Base-by-base conservation (phyloP, 2,329 filamentous ascomycete species). In the Pseudogymnoascus sp. region DNA sequence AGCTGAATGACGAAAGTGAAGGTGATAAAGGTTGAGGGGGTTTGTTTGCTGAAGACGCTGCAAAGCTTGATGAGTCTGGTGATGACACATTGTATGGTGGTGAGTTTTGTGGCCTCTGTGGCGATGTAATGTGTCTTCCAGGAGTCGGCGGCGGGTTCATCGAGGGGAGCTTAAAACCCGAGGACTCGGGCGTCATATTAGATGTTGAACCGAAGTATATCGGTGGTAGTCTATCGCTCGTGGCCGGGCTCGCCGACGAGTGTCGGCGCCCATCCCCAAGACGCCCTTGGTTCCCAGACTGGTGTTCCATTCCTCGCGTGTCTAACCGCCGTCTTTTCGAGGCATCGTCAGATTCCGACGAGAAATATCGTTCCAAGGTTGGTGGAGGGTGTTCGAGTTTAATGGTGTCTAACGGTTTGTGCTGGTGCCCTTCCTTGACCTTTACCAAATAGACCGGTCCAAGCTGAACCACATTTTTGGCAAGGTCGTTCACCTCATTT, bases 91-190 rank as follows among this genome's bases (percentile, higher is more conserved):
- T 70, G 22, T 65, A 34, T 8, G 67, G 69, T 32, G 70, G 70
- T 8, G 69, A 70, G 16, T 66, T 62, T 3, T 71, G 61, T 12
- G 70, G 67, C 34, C 69, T 66, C 16, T 67, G 66, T 22, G 70
- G 69, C n/a, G 70, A 70, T 18, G 67, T 66, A 30, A 71, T 61
- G 25, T 71, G 70, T n/a, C 67, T 66, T 57, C 62, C 67, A 25
- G 64, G 65, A 18, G 67, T 64, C n/a, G 66, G 64, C 9, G 69
- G 69, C 43, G 67, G 69, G 57, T 70, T 68, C 70, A 72, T 71
- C 22, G 62, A 65, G 8, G 67, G 66, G 2, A 62, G 39, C 58
- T 63, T 65, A 25, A 50, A 63, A 25, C 57, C 63, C 14, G 64
- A 47, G 9, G 57, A 57, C 8, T 67, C 65, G 37, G 60, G 30